These are phyloP conservation scores for Elsinoe australis DNA, from an alignment of 2,329 filamentous ascomycete species.

Conservation along the genomic window DNA sequence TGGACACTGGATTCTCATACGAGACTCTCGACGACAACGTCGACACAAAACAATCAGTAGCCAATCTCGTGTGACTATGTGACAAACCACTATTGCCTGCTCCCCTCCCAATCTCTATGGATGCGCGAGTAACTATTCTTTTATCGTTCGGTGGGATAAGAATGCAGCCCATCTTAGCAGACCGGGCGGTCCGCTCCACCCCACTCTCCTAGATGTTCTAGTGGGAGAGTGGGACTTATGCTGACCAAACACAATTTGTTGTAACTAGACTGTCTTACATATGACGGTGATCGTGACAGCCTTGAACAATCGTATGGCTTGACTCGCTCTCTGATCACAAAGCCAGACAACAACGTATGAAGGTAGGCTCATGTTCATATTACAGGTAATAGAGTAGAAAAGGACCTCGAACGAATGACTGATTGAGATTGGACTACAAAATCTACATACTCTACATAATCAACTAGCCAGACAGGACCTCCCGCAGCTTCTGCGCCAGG, in stretches of 20 bases:
- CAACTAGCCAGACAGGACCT: background rate
- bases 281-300: too few species aligned
- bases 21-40: background rate
- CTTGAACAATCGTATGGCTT: too few species aligned
- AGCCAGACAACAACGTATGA: too few species aligned
- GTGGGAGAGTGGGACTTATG: constrained; percentile 16
- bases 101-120: constrained; percentile 12
- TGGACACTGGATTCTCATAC: background rate
- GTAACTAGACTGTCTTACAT: too few species aligned
- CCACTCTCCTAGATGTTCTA: constrained; percentile 4
- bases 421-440: background rate
- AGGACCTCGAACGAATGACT: too few species aligned
- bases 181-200: constrained; percentile 16
- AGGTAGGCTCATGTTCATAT: too few species aligned
- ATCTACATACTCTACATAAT: background rate
- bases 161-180: constrained; percentile 4
- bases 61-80: background rate
- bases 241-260: constrained; percentile 2
- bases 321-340: too few species aligned
- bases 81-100: constrained; percentile 16
- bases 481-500: background rate
- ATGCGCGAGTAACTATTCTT: constrained; percentile 16
- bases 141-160: constrained; percentile 13
- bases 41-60: background rate
- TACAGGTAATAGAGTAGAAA: too few species aligned